These are phyloP conservation scores for Pelargonium fulgidum DNA, from an alignment of 441 rosid genomes.

Conservation along the genomic window DNA sequence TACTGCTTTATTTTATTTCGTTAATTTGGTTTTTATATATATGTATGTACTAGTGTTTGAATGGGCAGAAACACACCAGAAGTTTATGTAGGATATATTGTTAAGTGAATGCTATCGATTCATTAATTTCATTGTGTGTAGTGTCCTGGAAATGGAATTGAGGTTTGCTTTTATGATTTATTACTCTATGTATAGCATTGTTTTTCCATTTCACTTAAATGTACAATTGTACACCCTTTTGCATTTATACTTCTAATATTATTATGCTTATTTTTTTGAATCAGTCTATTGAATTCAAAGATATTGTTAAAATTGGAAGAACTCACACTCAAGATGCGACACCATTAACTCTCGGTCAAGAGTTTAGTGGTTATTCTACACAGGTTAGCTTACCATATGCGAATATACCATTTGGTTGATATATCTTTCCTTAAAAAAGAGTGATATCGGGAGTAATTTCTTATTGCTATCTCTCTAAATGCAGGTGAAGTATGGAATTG, in stretches of 20 bases:
- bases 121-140: no score
- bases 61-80: no score
- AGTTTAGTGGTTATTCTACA: slow-evolving; percentile 90
- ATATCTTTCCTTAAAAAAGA: slow-evolving; percentile 11
- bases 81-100: no score
- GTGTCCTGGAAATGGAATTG: no score
- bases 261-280: slow-evolving; percentile 10
- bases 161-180: background rate
- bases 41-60: no score
- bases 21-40: no score
- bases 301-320: slow-evolving; percentile 90
- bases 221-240: slow-evolving; percentile 1
- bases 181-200: background rate
- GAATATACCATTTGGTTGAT: background rate
- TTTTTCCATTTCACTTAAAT: background rate
- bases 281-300: slow-evolving; percentile 72
- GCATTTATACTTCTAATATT: slow-evolving; percentile 6
- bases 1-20: background rate
- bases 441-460: slow-evolving; percentile 15
- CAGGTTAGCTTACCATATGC: slow-evolving; percentile 43
- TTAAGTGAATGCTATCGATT: no score
- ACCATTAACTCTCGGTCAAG: slow-evolving; percentile 95
- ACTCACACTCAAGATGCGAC: slow-evolving; percentile 99
- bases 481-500: slow-evolving; percentile 82
- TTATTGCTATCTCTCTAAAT: slow-evolving; percentile 10